Base-by-base conservation (phyloP, 129 eudicot genomes). In the Cynara cardunculus region DNA sequence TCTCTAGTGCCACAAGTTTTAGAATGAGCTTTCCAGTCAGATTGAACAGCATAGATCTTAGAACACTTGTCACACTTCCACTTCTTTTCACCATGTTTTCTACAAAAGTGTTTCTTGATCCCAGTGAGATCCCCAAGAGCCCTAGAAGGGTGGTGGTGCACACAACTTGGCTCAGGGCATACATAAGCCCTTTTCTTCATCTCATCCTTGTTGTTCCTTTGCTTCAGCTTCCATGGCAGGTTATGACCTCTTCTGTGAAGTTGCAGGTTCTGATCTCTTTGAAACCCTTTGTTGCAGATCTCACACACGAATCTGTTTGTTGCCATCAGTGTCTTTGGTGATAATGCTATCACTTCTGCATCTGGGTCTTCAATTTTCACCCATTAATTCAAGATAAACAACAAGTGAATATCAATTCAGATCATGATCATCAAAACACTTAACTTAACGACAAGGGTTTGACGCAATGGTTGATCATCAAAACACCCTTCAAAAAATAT, bases 231-330 rank as follows among this genome's bases (percentile, higher is more conserved):
- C 98, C 98, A 94, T 78, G 98, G 98, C 24, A 94, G 72, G 75
- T 91, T 94, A 72, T 94, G 98, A 18, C 98, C 98, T 82, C 98
- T 88, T 78, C 98, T 89, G 46, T 94, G 98, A 11, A 94, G 95
- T 73, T 94, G 98, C 2, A 94, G 87, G 28, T 94, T 94, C 64
- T 93, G 98, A 76, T 93, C 98, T 41, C 98, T 93, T 49, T 93
- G 96, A 83, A 93, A 93, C 79, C 98, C 98, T 86, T 91, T 93
- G 90, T 91, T 93, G 91, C 98, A 93, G n/a, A 93, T 87, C 87
- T 93, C 98, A 76, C 98, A 94, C 30, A 94, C 91, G 76, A 94
- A 94, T 81, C 97, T 88, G 83, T 94, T 94, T 75, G 98, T 91
- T 62, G 98, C 89, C 81, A 94, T 73, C 30, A 94, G 84, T 31